phyloP scores from a whole-genome alignment of 2,329 filamentous ascomycete species.

The Fusarium sterilihyphosum region DNA sequence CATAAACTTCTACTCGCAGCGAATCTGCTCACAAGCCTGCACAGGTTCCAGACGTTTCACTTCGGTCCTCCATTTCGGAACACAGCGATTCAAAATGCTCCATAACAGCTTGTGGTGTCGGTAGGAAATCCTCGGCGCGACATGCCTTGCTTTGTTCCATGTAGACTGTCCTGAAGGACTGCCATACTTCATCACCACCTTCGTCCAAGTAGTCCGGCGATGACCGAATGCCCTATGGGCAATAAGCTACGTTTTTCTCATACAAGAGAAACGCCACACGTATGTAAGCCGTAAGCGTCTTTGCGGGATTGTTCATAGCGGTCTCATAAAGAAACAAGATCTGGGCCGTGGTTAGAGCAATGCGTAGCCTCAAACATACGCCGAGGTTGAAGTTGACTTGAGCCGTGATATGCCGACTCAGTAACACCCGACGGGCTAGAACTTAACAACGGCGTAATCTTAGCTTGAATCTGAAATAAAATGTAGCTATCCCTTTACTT shows the following conservation, averaged over 20 bases:
- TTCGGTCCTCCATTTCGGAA: neutral
- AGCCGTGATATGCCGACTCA: slow-evolving; percentile 12
- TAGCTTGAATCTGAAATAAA: neutral
- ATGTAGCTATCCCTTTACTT: neutral
- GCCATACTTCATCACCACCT: neutral
- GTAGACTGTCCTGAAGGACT: neutral
- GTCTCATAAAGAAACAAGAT: neutral
- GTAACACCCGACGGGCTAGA: neutral
- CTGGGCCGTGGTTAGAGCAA: neutral
- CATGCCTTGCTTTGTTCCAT: neutral
- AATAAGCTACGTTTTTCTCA: neutral
- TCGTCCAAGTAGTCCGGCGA: no score
- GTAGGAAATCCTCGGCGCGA: neutral
- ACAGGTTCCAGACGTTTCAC: neutral
- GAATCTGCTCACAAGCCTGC: neutral
- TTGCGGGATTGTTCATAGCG: neutral
- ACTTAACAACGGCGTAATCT: neutral
- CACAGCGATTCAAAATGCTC: neutral
- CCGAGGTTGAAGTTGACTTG: neutral
- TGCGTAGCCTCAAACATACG: neutral
- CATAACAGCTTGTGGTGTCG: neutral
- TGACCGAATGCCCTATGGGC: neutral
- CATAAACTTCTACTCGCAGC: neutral
- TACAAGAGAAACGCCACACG: neutral
- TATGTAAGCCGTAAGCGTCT: neutral